Evolutionary conservation across 2,329 filamentous ascomycete genomes (phyloP).

Genomic region (Colletotrichum sp.): DNA sequence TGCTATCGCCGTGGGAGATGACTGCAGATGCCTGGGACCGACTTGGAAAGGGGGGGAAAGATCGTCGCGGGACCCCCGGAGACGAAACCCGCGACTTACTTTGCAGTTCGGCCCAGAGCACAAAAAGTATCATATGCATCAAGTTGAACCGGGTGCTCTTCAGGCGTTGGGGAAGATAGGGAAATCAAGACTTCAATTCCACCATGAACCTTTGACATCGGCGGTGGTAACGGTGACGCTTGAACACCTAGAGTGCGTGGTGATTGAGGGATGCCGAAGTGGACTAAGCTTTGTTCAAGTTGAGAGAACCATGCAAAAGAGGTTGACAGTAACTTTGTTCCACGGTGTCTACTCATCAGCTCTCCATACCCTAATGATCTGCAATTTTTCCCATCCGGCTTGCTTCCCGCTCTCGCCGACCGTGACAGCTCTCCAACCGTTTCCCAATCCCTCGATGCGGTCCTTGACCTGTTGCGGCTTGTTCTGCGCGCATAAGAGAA

Average conservation of each 20-base stretch:
- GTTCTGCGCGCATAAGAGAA: constrained; percentile 91
- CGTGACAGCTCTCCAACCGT: constrained; percentile 74
- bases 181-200: constrained; percentile 16
- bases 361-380: constrained; percentile 86
- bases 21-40: not conserved
- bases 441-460: constrained; percentile 49
- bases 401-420: constrained; percentile 85
- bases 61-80: not conserved
- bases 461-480: constrained; percentile 76
- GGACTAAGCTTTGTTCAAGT: not conserved
- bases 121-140: not conserved
- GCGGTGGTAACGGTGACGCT: not conserved
- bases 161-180: constrained; percentile 13
- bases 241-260: not conserved
- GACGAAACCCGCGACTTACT: constrained; percentile 7
- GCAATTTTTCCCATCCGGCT: constrained; percentile 93
- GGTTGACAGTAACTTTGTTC: not conserved
- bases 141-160: constrained; percentile 17
- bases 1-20: not conserved
- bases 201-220: not conserved
- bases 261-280: not conserved
- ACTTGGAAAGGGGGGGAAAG: not conserved
- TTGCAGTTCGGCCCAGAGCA: not conserved
- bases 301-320: not conserved
- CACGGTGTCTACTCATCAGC: constrained; percentile 27